Conservation (phyloP, 805 yeast genomes). For the Wickerhamiella occidentalis region DNA sequence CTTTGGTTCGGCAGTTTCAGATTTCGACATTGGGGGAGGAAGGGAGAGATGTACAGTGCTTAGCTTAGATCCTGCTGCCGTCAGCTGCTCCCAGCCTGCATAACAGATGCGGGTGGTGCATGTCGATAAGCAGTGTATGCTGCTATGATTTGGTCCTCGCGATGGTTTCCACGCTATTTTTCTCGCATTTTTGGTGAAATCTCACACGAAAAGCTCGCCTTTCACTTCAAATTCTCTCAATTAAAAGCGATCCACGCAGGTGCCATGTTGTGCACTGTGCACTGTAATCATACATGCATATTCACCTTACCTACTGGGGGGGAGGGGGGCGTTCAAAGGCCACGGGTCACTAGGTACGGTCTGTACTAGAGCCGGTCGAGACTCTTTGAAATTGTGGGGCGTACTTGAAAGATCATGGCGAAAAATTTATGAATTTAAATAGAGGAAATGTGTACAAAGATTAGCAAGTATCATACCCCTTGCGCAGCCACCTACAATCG, state of each 20-base stretch:
- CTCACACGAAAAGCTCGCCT: too few species aligned
- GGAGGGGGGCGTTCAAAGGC: background rate
- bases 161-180: too few species aligned
- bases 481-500: background rate
- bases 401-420: background rate
- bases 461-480: background rate
- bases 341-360: background rate
- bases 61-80: slow-evolving; percentile 5
- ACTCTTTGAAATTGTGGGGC: background rate
- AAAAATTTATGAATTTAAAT: background rate
- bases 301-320: background rate
- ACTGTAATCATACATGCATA: slow-evolving; percentile 3
- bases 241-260: background rate
- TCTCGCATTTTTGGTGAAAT: too few species aligned
- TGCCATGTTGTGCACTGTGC: background rate
- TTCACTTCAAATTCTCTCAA: too few species aligned
- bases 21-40: slow-evolving; percentile 20
- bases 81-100: slow-evolving; percentile 7
- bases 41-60: background rate
- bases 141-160: background rate
- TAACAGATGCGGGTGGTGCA: slow-evolving; percentile 1
- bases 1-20: slow-evolving; percentile 13
- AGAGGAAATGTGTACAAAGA: background rate
- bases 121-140: background rate
- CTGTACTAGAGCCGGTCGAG: background rate